phyloP scores from a whole-genome alignment of 2,329 filamentous ascomycete species.

The Zymoseptoria tritici region DNA sequence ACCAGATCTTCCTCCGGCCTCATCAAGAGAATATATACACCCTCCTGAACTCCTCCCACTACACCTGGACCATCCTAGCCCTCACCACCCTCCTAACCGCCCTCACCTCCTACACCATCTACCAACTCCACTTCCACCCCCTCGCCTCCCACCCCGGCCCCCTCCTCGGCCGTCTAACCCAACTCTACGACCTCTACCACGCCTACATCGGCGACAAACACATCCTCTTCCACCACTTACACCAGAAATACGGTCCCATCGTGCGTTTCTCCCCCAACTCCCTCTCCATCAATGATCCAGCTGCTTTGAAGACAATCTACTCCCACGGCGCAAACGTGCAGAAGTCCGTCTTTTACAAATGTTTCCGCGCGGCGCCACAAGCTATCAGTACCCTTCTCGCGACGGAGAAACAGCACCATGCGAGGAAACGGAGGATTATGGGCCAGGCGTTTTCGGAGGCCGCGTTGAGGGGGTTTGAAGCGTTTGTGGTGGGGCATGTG shows the following conservation, averaged over 20 bases:
- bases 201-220: slow-evolving; percentile 24
- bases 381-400: slow-evolving; percentile 38
- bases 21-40: background rate
- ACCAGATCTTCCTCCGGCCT: background rate
- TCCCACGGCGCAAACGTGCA: slow-evolving; percentile 41
- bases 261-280: slow-evolving; percentile 23
- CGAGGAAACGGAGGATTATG: slow-evolving; percentile 39
- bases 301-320: slow-evolving; percentile 42
- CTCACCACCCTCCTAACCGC: slow-evolving; percentile 5
- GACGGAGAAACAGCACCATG: slow-evolving; percentile 39
- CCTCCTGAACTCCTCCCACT: slow-evolving; percentile 9
- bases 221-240: slow-evolving; percentile 20
- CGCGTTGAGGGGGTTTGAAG: slow-evolving; percentile 18
- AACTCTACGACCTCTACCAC: slow-evolving; percentile 21
- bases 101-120: slow-evolving; percentile 13
- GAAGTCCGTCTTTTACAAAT: slow-evolving; percentile 43
- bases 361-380: slow-evolving; percentile 37
- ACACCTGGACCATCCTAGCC: slow-evolving; percentile 4
- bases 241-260: slow-evolving; percentile 18
- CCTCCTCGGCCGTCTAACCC: slow-evolving; percentile 17
- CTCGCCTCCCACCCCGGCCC: slow-evolving; percentile 23
- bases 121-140: slow-evolving; percentile 21
- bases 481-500: slow-evolving; percentile 19
- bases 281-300: slow-evolving; percentile 21
- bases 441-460: slow-evolving; percentile 38